Base-by-base conservation (phyloP, 768 basidiomycete species). In the Rhodotorula babjevae region DNA sequence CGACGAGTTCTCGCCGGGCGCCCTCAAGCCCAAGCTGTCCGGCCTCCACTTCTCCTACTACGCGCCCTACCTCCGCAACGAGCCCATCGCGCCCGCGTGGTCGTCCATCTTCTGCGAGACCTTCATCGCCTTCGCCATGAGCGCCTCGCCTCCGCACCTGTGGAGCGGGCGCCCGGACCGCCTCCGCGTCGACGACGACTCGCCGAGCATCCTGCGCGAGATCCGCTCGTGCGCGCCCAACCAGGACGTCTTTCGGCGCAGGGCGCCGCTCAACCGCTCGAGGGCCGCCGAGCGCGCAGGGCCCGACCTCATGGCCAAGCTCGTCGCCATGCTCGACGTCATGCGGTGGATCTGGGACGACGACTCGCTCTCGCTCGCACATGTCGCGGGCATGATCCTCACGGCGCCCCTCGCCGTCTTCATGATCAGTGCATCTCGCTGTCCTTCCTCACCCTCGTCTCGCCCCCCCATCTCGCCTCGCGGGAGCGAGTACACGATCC, bases 321-420 rank as follows among this genome's bases (percentile, higher is more conserved):
- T 55, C 8, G 9, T 55, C 53, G 53, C 53, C 27, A 55, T 55
- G 53, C 11, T 5, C n/a, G 53, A 55, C 53, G 53, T 55, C 14
- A 55, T 55, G 53, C 53, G 53, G 11, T 55, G 53, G 53, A 55
- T 55, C n/a, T 55, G 53, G 53, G 53, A 55, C n/a, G n/a, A 55
- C 53, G 53, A 55, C 11, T 3, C 14, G n/a, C 12, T 55, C n/a
- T n/a, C 10, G 12, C 11, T 55, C 53, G 53, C 29, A 2, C 27
- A 55, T 7, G 53, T 29, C n/a, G 53, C 53, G 10, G 53, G 53
- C n/a, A 55, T 55, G 53, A 29, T 55, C n/a, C 53, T 55, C 12
- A 55, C 53, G 27, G 53, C 53, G 53, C 53, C 53, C 6, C n/a
- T 55, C 53, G 9, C 53, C 1, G n/a, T 55, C 27, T 15, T 15